A percentile compares a stretch with the other conserved stretches of the same genome.
phyloP scores from a whole-genome alignment of 345 rosid species.

The Sisymbrium altissimum region DNA sequence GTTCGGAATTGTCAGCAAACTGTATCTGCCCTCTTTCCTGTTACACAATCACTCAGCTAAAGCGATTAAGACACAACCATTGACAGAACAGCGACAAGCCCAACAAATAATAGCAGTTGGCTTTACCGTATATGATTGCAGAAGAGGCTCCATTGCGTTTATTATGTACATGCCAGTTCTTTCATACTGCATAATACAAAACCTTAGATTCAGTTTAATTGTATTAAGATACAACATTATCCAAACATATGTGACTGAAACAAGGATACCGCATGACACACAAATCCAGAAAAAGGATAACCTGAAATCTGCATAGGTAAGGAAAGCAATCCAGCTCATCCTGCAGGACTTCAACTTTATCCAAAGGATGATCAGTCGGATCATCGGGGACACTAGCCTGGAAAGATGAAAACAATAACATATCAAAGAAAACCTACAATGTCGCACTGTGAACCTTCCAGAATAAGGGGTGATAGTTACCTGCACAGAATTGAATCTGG shows the following conservation, averaged over 20 bases:
- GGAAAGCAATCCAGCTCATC: conserved; percentile 99
- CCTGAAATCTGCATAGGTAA: conserved; percentile 98
- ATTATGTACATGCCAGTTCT: conserved; percentile 80
- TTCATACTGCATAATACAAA: conserved; percentile 67
- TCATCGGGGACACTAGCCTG: conserved; percentile 86
- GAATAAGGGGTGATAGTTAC: conserved; percentile 33
- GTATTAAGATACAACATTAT: conserved; percentile 3
- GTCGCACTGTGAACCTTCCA: not conserved
- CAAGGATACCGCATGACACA: conserved; percentile 2
- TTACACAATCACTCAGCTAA: conserved; percentile 30
- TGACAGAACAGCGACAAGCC: not conserved
- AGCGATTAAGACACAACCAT: conserved; percentile 1
- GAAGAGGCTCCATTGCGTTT: conserved; percentile 84
- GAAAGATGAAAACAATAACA: not conserved
- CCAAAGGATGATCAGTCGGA: conserved; percentile 82
- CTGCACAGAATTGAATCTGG: conserved; percentile 96
- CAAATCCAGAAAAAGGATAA: conserved; percentile 26
- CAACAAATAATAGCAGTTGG: conserved; percentile 15
- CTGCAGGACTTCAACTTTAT: conserved; percentile 96
- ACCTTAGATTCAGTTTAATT: conserved; percentile 11
- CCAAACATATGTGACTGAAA: not conserved
- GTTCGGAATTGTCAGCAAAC: conserved; percentile 63
- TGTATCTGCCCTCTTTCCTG: conserved; percentile 79
- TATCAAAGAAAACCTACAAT: conserved; percentile 6
- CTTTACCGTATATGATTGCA: conserved; percentile 87